These are phyloP conservation scores for Suillus brevipes DNA, from an alignment of 768 basidiomycete species.

Conservation along the genomic window DNA sequence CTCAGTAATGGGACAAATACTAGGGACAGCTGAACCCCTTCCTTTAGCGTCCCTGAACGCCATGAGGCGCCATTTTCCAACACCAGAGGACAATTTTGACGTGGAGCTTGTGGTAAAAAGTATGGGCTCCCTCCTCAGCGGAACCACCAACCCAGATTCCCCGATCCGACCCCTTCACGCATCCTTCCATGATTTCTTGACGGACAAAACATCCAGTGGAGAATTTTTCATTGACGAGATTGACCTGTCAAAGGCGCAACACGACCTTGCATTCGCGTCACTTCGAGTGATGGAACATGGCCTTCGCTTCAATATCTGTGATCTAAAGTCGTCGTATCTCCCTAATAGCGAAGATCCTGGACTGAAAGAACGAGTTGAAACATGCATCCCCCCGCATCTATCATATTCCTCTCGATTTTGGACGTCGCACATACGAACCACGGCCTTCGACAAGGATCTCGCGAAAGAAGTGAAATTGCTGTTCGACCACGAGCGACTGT, in stretches of 20 bases:
- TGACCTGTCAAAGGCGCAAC: no score
- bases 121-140: background rate
- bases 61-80: background rate
- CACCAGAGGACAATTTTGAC: background rate
- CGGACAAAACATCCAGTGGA: background rate
- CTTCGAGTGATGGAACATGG: no score
- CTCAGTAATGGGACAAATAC: background rate
- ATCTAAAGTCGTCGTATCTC: no score
- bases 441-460: background rate
- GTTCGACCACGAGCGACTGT: no score
- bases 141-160: background rate
- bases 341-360: no score
- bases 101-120: background rate
- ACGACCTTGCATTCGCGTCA: no score
- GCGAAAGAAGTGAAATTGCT: no score
- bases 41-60: background rate
- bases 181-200: background rate
- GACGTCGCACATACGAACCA: background rate
- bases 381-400: background rate
- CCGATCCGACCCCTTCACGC: background rate
- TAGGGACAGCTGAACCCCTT: background rate
- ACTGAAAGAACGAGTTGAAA: background rate
- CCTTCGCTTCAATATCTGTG: no score
- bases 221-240: no score
- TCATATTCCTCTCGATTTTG: background rate